Conservation (phyloP, 2,329 filamentous ascomycete genomes). For the Colletotrichum sp. region DNA sequence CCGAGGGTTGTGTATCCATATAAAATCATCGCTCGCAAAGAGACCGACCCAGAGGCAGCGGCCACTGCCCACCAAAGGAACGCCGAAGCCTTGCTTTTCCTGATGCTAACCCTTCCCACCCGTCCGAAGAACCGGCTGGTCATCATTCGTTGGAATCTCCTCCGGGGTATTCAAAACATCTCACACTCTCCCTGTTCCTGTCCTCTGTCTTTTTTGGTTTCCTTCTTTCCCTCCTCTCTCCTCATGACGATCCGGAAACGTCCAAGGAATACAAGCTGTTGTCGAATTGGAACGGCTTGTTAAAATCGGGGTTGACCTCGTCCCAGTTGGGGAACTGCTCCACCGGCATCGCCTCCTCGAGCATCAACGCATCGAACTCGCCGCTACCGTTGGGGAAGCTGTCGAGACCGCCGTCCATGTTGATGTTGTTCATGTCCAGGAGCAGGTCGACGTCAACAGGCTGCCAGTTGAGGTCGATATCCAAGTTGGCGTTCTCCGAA, state of each 20-base stretch:
- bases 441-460: conserved; percentile 52
- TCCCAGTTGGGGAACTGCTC: conserved; percentile 46
- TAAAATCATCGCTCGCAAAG: neutral
- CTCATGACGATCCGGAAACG: conserved; percentile 23
- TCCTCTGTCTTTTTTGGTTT: neutral
- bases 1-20: neutral
- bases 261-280: conserved; percentile 41
- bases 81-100: conserved; percentile 20
- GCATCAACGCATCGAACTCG: conserved; percentile 26
- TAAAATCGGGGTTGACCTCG: conserved; percentile 54
- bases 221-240: neutral
- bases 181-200: neutral
- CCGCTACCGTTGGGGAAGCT: conserved; percentile 5
- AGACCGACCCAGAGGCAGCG: neutral
- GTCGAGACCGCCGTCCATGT: conserved; percentile 31
- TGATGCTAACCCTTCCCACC: conserved; percentile 1
- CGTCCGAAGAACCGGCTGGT: conserved; percentile 10
- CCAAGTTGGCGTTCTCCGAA: conserved; percentile 57
- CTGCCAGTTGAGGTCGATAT: conserved; percentile 58
- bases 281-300: conserved; percentile 60
- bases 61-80: neutral
- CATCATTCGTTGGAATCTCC: conserved; percentile 10
- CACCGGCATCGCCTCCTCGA: conserved; percentile 17
- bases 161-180: conserved; percentile 13
- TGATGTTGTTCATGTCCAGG: conserved; percentile 45